Evolutionary conservation across 2,329 filamentous ascomycete species (phyloP).

Genomic region (Verticillium albo-atrum): DNA sequence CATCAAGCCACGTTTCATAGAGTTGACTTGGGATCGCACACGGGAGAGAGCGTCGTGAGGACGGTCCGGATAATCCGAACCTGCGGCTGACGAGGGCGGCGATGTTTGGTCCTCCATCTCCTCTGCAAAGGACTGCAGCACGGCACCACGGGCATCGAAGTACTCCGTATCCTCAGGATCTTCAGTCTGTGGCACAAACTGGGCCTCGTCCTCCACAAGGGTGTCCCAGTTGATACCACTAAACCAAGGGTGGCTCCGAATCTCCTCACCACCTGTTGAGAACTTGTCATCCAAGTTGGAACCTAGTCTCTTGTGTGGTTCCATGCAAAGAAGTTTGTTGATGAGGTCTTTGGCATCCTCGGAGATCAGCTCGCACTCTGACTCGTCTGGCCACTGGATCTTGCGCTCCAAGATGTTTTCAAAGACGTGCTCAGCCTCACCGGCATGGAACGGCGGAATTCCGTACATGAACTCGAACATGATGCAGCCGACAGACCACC

Average conservation of each 20-base stretch:
- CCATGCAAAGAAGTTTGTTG: conserved; percentile 81
- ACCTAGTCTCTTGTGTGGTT: conserved; percentile 77
- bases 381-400: conserved; percentile 88
- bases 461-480: conserved; percentile 95
- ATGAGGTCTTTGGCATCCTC: conserved; percentile 90
- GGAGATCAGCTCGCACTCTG: conserved; percentile 69
- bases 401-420: conserved; percentile 88
- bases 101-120: conserved; percentile 88
- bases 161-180: conserved; percentile 98
- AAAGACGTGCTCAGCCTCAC: conserved; percentile 88
- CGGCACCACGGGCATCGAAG: conserved; percentile 88
- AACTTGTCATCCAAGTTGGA: conserved; percentile 82
- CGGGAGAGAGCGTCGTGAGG: conserved; percentile 93
- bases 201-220: conserved; percentile 88
- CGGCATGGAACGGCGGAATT: conserved; percentile 87
- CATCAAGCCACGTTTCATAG: conserved; percentile 87
- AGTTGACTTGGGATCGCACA: conserved; percentile 80
- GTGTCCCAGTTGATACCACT: conserved; percentile 82
- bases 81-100: conserved; percentile 64
- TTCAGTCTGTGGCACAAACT: conserved; percentile 88
- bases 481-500: conserved; percentile 99
- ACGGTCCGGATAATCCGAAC: conserved; percentile 76
- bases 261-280: conserved; percentile 81
- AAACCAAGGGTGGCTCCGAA: conserved; percentile 88
- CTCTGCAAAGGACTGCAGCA: conserved; percentile 85